Evolutionary conservation across 176 grass and related monocot genomes (phyloP).

Genomic region (Ananas comosus): DNA sequence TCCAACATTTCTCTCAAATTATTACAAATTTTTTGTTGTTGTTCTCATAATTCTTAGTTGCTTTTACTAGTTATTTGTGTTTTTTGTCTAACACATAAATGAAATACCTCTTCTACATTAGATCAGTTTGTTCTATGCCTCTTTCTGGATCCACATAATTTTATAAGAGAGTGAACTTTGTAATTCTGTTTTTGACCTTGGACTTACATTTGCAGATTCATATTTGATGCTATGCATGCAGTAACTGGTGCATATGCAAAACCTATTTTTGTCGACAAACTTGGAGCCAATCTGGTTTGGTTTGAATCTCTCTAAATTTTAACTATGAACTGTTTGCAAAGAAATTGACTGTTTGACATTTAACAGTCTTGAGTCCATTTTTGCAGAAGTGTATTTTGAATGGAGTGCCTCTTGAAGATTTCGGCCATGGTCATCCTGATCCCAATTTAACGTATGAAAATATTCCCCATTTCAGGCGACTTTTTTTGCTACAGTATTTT

Average conservation of each 20-base stretch:
- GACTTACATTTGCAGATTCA: conserved; percentile 44
- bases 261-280: conserved; percentile 77
- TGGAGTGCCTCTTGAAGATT: conserved; percentile 79
- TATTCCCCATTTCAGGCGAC: neutral
- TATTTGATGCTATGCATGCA: conserved; percentile 88
- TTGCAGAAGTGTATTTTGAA: conserved; percentile 73
- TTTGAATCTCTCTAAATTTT: conserved; percentile 16
- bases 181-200: no score
- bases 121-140: no score
- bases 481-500: neutral
- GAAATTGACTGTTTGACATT: conserved; percentile 14
- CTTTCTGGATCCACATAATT: no score
- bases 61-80: no score
- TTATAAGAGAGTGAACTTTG: no score
- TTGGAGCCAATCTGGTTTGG: conserved; percentile 63
- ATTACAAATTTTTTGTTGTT: no score
- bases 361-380: neutral
- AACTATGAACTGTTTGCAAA: conserved; percentile 5
- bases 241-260: conserved; percentile 86
- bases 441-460: conserved; percentile 82
- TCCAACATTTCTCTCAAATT: no score
- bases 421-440: conserved; percentile 82
- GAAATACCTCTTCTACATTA: no score
- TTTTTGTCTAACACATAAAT: no score
- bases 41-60: no score